phyloP scores from a whole-genome alignment of 2,329 filamentous ascomycete genomes.

The Fusarium sarcochroum region DNA sequence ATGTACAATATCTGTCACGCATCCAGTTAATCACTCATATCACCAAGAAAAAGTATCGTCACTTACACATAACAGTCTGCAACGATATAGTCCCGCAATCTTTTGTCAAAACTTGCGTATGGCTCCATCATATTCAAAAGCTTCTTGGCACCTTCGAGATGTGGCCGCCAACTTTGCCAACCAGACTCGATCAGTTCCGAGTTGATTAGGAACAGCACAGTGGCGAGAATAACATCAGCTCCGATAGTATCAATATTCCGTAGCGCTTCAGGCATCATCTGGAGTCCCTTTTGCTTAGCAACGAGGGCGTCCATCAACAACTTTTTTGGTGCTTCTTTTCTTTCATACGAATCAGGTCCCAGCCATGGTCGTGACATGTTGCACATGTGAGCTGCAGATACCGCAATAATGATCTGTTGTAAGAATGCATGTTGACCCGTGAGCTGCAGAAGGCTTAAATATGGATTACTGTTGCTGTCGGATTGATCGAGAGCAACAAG shows the following conservation, averaged over 20 bases:
- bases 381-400: constrained; percentile 63
- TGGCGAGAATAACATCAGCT: constrained; percentile 59
- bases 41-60: not conserved
- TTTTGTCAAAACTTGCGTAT: constrained; percentile 50
- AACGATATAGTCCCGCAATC: constrained; percentile 60
- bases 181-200: constrained; percentile 65
- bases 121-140: constrained; percentile 59
- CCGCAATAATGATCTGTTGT: constrained; percentile 62
- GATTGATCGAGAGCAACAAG: constrained; percentile 62
- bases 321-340: constrained; percentile 48
- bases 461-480: constrained; percentile 59
- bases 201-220: constrained; percentile 64
- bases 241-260: constrained; percentile 54
- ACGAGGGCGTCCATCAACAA: constrained; percentile 58
- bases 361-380: constrained; percentile 48
- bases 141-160: constrained; percentile 60
- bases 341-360: constrained; percentile 48
- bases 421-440: constrained; percentile 57
- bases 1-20: constrained; percentile 57
- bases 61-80: constrained; percentile 63
- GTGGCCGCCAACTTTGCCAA: constrained; percentile 61
- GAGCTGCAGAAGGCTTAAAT: constrained; percentile 59
- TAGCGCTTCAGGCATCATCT: constrained; percentile 57
- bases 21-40: constrained; percentile 4
- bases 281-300: constrained; percentile 60